These are phyloP conservation scores for Cordyceps farinosa DNA, from an alignment of 2,329 filamentous ascomycete genomes.

Conservation along the genomic window DNA sequence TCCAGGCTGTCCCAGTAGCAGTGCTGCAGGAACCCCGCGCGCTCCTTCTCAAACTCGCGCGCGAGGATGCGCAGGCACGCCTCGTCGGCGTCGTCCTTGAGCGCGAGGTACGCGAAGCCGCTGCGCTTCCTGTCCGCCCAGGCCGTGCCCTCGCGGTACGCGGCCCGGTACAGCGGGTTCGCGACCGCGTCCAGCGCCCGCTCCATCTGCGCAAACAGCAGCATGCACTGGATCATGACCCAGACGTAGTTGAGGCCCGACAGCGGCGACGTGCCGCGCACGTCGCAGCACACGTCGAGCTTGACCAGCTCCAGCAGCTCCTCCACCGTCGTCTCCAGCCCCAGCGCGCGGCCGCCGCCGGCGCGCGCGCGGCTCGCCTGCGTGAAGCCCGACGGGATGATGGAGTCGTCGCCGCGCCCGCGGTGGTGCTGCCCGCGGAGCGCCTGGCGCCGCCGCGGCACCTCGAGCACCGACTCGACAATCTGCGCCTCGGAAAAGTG, in stretches of 20 bases:
- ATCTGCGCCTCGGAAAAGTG: neutral
- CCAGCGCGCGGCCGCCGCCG: neutral
- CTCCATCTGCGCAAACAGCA: constrained; percentile 29
- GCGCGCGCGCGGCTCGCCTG: neutral
- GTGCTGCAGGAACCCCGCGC: neutral
- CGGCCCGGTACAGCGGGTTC: constrained; percentile 24
- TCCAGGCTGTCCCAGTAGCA: neutral
- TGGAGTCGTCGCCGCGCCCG: neutral
- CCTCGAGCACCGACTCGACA: neutral
- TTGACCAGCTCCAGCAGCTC: constrained; percentile 22
- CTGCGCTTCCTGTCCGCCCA: neutral
- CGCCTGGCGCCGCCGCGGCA: neutral
- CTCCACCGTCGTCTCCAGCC: neutral
- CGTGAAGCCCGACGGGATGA: neutral
- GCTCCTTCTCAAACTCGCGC: neutral
- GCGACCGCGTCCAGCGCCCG: constrained; percentile 23
- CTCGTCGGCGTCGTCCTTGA: neutral
- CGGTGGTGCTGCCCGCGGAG: neutral
- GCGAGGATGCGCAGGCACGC: neutral
- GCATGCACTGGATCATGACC: constrained; percentile 25
- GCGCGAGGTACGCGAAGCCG: neutral
- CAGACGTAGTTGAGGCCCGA: constrained; percentile 35
- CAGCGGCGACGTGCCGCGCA: constrained; percentile 28
- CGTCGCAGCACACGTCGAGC: constrained; percentile 28
- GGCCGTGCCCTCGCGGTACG: neutral